phyloP scores from a whole-genome alignment of 768 basidiomycete genomes.

The Boletus speciosus region DNA sequence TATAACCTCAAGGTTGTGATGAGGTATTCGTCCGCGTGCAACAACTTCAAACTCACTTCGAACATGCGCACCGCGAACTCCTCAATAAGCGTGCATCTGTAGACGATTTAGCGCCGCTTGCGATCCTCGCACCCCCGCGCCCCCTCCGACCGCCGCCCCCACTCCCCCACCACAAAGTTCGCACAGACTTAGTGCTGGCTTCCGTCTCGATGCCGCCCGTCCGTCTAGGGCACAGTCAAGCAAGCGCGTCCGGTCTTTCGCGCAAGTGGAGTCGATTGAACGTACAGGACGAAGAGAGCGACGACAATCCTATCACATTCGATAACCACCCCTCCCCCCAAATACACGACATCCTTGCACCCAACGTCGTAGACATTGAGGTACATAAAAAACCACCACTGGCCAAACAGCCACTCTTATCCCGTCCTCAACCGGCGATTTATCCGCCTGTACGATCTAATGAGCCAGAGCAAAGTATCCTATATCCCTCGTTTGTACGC shows the following conservation, averaged over 20 bases:
- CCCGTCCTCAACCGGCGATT: conserved; percentile 21
- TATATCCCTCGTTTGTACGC: conserved; percentile 20
- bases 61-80: conserved; percentile 20
- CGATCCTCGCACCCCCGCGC: conserved; percentile 18
- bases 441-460: conserved; percentile 13
- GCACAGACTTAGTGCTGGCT: background rate
- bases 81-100: conserved; percentile 7
- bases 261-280: conserved; percentile 34
- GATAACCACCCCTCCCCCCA: conserved; percentile 16
- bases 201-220: conserved; percentile 12
- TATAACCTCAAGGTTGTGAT: conserved; percentile 18
- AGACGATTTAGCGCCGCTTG: conserved; percentile 18
- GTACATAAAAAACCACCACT: conserved; percentile 9
- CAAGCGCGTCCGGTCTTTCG: conserved; percentile 10
- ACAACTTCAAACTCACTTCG: conserved; percentile 26
- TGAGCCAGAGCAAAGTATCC: conserved; percentile 15
- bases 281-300: conserved; percentile 20
- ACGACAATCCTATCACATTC: conserved; percentile 17
- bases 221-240: conserved; percentile 8
- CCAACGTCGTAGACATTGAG: conserved; percentile 4
- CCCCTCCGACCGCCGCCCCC: conserved; percentile 16
- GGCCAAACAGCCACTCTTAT: conserved; percentile 10
- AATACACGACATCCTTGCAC: background rate
- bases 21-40: conserved; percentile 24
- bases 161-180: conserved; percentile 4